Evolutionary conservation across 148 eudicot genomes (phyloP), one percentile per base, ranked within the genome.

Genomic region (Suaeda aralocaspica): DNA sequence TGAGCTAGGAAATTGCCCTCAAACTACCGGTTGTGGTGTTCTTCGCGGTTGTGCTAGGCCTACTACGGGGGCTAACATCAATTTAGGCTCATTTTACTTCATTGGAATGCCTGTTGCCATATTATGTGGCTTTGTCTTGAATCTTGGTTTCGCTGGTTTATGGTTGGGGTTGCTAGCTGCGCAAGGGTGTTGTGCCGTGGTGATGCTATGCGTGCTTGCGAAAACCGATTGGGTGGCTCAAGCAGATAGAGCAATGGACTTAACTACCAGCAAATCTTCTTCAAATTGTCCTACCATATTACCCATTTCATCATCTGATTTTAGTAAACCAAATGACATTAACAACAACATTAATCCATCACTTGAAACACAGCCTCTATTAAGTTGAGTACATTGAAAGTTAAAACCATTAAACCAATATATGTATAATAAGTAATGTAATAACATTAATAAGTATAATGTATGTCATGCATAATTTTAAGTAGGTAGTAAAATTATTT

Each of bases 1-100:
- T 46, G 98, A 93, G 88, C 84, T 93, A 0, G 98, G 98, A 11
- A 93, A 93, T 55, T 93, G 96, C 59, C 98, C 96, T 0, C 98
- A 93, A 41, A 93, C 98, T 0, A 86, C 96, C 0, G 96, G 96
- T 1, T 93, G 98, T 39, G 98, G 98, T 1, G 96, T 87, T 0
- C 22, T 93, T 6, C 72, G 98, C 46, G 98, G 98, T 0, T 82
- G 95, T 64, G 98, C 98, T 2, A 69, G 98, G 86, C 96, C 96
- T 2, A 80, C 81, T 0, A 67, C 84, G 15, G 98, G 98, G 1
- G 98, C 96, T 2, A 87, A 90, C 29, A 90, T 93, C 64, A 93
- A 93, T 29, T 56, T 93, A n/a, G 95, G 98, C 0, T 90, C 92
- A 1, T 93, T 93, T 50, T 93, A 93, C 72, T 77, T 90, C 29